phyloP scores from a whole-genome alignment of 441 rosid species.

The Biscutella laevigata region DNA sequence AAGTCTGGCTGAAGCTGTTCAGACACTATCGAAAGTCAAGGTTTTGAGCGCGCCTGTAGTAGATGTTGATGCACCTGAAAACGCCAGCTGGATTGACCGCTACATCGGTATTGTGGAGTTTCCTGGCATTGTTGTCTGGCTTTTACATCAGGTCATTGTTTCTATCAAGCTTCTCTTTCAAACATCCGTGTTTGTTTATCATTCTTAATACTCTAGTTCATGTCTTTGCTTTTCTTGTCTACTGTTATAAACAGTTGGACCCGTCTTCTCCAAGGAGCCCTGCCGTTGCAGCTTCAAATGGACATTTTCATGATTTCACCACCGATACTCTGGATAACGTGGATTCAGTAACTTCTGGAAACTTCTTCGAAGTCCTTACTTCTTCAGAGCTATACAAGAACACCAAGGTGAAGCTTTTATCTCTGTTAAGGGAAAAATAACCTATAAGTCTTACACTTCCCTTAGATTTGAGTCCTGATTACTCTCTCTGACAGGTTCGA shows the following conservation, averaged over 20 bases:
- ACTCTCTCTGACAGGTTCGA: conserved; percentile 50
- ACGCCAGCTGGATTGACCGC: conserved; percentile 87
- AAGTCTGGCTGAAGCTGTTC: conserved; percentile 82
- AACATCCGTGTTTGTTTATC: neutral
- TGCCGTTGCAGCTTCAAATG: conserved; percentile 43
- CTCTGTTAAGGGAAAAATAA: neutral
- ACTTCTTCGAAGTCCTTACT: conserved; percentile 79
- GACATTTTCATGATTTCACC: conserved; percentile 26
- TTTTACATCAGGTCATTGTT: conserved; percentile 71
- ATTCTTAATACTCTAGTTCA: neutral
- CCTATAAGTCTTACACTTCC: too few species aligned
- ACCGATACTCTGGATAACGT: conserved; percentile 51
- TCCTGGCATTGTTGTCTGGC: conserved; percentile 95
- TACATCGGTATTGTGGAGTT: conserved; percentile 90
- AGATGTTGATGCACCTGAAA: conserved; percentile 71
- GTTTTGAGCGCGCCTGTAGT: conserved; percentile 83
- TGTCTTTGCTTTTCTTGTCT: conserved; percentile 12
- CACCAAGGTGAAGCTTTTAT: conserved; percentile 48
- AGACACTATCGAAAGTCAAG: conserved; percentile 53
- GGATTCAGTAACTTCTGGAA: conserved; percentile 72
- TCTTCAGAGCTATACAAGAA: conserved; percentile 71
- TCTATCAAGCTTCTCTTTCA: neutral
- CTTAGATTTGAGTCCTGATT: neutral
- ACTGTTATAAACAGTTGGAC: conserved; percentile 53
- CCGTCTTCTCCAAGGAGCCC: conserved; percentile 83